phyloP scores from a whole-genome alignment of 116 monocot genomes.

The Trichopus zeylanicus region DNA sequence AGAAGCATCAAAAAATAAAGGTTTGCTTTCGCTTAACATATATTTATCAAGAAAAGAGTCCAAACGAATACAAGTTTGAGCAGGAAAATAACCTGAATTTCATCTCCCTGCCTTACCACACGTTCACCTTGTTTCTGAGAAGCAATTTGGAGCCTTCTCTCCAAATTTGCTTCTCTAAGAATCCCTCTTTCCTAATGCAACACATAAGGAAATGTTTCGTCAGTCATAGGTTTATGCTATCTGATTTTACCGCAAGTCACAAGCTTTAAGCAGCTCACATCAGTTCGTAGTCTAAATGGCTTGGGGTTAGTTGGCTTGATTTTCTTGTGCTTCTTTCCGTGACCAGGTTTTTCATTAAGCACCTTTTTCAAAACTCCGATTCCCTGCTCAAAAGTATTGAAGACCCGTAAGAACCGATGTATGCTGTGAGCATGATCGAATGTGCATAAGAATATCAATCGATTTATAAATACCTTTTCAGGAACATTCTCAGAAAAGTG shows the following conservation, averaged over 20 bases:
- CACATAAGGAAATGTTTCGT: neutral
- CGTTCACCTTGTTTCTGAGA: slow-evolving; percentile 20
- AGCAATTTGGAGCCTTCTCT: slow-evolving; percentile 32
- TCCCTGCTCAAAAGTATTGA: too few species aligned
- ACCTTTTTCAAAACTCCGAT: neutral
- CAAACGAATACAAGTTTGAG: neutral
- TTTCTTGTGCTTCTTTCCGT: slow-evolving; percentile 29
- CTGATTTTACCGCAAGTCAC: neutral
- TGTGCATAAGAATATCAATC: too few species aligned
- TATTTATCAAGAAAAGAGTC: neutral
- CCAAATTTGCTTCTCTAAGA: slow-evolving; percentile 76
- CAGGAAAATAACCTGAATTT: slow-evolving; percentile 12
- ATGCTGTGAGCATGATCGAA: too few species aligned
- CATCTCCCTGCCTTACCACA: slow-evolving; percentile 2
- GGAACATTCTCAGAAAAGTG: slow-evolving; percentile 20
- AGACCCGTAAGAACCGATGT: too few species aligned
- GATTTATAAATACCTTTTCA: slow-evolving; percentile 31
- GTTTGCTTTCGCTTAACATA: neutral
- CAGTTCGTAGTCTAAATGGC: slow-evolving; percentile 87
- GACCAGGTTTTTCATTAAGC: slow-evolving; percentile 2
- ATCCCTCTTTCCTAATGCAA: slow-evolving; percentile 68
- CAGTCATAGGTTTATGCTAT: neutral
- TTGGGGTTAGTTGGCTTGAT: slow-evolving; percentile 60
- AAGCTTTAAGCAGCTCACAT: slow-evolving; percentile 32
- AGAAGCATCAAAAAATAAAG: neutral